These are phyloP conservation scores for Cercospora sp. DNA, from an alignment of 2,329 filamentous ascomycete species.

Conservation along the genomic window DNA sequence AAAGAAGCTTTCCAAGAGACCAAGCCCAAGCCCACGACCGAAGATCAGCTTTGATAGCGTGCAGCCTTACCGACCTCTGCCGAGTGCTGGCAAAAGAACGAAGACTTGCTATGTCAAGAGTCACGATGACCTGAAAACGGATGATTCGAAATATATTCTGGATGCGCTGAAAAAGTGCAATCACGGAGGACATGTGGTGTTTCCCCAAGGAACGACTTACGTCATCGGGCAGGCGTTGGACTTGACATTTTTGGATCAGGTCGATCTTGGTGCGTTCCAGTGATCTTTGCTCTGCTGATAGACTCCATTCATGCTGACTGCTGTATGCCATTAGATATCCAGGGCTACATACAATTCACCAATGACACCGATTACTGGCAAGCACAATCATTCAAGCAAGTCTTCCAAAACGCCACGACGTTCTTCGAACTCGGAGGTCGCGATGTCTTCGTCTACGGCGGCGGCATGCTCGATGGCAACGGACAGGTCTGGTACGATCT, in stretches of 20 bases:
- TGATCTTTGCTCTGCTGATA: slow-evolving; percentile 9
- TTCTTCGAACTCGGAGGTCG: slow-evolving; percentile 68
- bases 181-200: slow-evolving; percentile 62
- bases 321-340: slow-evolving; percentile 49
- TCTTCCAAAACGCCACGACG: slow-evolving; percentile 66
- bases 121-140: slow-evolving; percentile 44
- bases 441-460: slow-evolving; percentile 68
- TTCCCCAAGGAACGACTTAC: slow-evolving; percentile 58
- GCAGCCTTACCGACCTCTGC: slow-evolving; percentile 39
- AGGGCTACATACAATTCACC: slow-evolving; percentile 63
- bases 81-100: slow-evolving; percentile 39
- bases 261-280: slow-evolving; percentile 53
- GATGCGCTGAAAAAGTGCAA: slow-evolving; percentile 61
- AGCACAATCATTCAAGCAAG: slow-evolving; percentile 62
- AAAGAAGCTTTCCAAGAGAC: slow-evolving; percentile 22
- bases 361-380: slow-evolving; percentile 71
- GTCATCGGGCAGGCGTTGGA: slow-evolving; percentile 65
- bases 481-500: slow-evolving; percentile 66
- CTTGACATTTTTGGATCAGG: slow-evolving; percentile 62
- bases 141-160: slow-evolving; percentile 56
- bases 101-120: slow-evolving; percentile 45
- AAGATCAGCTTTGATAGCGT: slow-evolving; percentile 34
- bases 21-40: slow-evolving; percentile 35
- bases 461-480: slow-evolving; percentile 63
- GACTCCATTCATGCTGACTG: slow-evolving; percentile 1